Conservation (phyloP, 768 basidiomycete genomes). For the Termitomyces sp. region DNA sequence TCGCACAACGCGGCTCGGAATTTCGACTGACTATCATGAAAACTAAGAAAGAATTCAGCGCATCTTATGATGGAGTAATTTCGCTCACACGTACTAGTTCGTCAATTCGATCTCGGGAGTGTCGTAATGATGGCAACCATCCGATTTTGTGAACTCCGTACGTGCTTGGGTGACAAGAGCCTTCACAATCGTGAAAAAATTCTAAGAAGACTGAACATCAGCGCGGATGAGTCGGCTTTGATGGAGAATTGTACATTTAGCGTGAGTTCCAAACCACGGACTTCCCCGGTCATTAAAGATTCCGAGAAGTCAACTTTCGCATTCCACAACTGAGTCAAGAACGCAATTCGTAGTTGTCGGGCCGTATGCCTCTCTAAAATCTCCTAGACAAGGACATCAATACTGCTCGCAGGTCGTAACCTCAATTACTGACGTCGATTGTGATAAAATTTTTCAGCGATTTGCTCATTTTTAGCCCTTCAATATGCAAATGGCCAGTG, state of each 20-base stretch:
- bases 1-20: constrained; percentile 91
- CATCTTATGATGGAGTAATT: not conserved
- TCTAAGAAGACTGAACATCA: constrained; percentile 40
- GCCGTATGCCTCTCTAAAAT: constrained; percentile 78
- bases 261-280: constrained; percentile 73
- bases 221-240: not conserved
- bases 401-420: not conserved
- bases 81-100: constrained; percentile 37
- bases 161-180: constrained; percentile 62
- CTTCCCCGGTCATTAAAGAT: constrained; percentile 83
- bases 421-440: constrained; percentile 59
- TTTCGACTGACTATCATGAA: constrained; percentile 64
- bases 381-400: constrained; percentile 45
- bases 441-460: constrained; percentile 99
- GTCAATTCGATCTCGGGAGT: constrained; percentile 64
- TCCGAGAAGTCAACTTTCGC: constrained; percentile 93
- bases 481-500: constrained; percentile 97
- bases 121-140: constrained; percentile 63
- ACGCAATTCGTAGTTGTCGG: constrained; percentile 86
- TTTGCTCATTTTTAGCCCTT: constrained; percentile 99
- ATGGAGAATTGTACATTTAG: constrained; percentile 62
- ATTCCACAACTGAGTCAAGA: constrained; percentile 89
- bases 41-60: constrained; percentile 33
- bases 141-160: constrained; percentile 40
- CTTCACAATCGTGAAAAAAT: constrained; percentile 88